Percentiles rank a stretch among this genome's conserved stretches.
Conservation (phyloP, 1,139 yeast genomes). For the Protomyces pachydermus region DNA sequence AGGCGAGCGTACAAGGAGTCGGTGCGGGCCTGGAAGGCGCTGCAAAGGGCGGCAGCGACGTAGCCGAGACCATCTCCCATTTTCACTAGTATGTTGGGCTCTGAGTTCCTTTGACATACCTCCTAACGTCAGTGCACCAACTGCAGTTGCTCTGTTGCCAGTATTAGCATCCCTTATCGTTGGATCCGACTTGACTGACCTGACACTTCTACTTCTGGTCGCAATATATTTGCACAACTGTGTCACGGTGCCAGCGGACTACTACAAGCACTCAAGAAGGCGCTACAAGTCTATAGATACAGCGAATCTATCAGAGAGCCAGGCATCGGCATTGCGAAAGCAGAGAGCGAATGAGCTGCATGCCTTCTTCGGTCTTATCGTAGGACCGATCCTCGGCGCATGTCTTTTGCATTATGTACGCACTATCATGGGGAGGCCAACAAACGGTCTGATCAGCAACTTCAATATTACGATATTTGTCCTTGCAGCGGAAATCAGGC, state of each 20-base stretch:
- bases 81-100: slow-evolving; percentile 12
- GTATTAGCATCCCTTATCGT: slow-evolving; percentile 19
- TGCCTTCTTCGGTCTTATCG: slow-evolving; percentile 21
- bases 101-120: background rate
- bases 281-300: slow-evolving; percentile 4
- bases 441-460: slow-evolving; percentile 30
- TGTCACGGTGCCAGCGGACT: slow-evolving; percentile 25
- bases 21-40: slow-evolving; percentile 8
- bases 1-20: background rate
- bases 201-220: slow-evolving; percentile 12
- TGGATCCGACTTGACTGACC: slow-evolving; percentile 20
- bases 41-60: slow-evolving; percentile 9
- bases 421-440: slow-evolving; percentile 20
- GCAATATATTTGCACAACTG: slow-evolving; percentile 24
- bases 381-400: slow-evolving; percentile 31
- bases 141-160: slow-evolving; percentile 20
- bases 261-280: slow-evolving; percentile 8
- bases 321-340: background rate
- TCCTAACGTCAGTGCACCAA: slow-evolving; percentile 11
- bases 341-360: slow-evolving; percentile 6
- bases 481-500: slow-evolving; percentile 28
- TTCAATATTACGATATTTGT: slow-evolving; percentile 32
- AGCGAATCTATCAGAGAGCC: background rate
- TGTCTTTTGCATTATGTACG: slow-evolving; percentile 28
- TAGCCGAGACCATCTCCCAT: slow-evolving; percentile 18